These are phyloP conservation scores for Urostyla sp. DNA, from an alignment of 73 alveolate species.

Conservation along the genomic window DNA sequence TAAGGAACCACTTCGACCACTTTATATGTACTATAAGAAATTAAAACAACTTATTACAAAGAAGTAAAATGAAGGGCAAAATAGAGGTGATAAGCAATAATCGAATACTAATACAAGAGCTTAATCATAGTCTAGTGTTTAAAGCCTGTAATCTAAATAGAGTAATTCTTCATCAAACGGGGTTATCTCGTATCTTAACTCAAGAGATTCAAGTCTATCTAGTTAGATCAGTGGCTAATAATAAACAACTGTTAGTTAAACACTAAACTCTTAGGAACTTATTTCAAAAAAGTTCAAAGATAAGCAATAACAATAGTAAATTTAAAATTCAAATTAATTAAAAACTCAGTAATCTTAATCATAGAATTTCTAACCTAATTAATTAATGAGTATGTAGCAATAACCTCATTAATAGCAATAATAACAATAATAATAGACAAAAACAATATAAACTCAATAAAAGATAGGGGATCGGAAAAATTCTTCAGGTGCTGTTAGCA, in stretches of 20 bases:
- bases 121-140: too few species aligned
- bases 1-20: constrained; percentile 84
- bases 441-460: not conserved
- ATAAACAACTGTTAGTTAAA: too few species aligned
- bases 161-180: too few species aligned
- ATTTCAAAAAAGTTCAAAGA: too few species aligned
- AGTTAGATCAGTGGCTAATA: too few species aligned
- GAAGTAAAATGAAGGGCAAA: constrained; percentile 11
- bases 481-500: constrained; percentile 27
- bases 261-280: too few species aligned
- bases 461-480: constrained; percentile 21
- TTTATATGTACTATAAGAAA: constrained; percentile 82
- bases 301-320: too few species aligned
- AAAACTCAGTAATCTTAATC: not conserved
- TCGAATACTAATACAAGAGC: too few species aligned
- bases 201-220: too few species aligned
- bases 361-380: not conserved
- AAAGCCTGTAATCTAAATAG: too few species aligned
- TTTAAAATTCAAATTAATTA: not conserved
- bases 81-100: constrained; percentile 21
- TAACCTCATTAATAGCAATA: not conserved
- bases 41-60: constrained; percentile 70
- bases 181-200: too few species aligned
- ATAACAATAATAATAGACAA: not conserved
- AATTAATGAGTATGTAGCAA: not conserved